These are phyloP conservation scores for Gyrodon lividus DNA, from an alignment of 768 basidiomycete genomes.

Conservation along the genomic window DNA sequence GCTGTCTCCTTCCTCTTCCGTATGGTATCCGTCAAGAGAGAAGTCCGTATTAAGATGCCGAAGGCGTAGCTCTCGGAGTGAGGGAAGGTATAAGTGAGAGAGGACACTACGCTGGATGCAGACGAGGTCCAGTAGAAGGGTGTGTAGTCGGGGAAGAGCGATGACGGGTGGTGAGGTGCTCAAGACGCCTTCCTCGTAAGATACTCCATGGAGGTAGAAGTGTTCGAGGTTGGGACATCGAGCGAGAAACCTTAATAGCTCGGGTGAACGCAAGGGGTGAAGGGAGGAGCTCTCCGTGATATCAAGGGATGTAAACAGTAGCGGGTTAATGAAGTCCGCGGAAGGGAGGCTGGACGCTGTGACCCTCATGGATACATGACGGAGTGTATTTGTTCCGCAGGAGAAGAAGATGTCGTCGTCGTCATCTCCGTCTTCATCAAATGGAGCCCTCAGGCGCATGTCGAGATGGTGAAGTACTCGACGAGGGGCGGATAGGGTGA, in stretches of 20 bases:
- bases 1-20: constrained; percentile 60
- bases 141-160: constrained; percentile 56
- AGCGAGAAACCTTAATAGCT: constrained; percentile 58
- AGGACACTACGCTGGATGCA: constrained; percentile 66
- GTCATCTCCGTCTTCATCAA: constrained; percentile 16
- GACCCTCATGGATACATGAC: constrained; percentile 47
- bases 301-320: constrained; percentile 56
- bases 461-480: constrained; percentile 30
- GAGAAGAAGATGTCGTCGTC: constrained; percentile 30
- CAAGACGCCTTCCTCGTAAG: constrained; percentile 41
- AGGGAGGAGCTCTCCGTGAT: constrained; percentile 50
- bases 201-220: constrained; percentile 56
- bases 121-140: constrained; percentile 54
- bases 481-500: constrained; percentile 17
- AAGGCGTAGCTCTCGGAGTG: constrained; percentile 59
- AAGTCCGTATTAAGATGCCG: constrained; percentile 67
- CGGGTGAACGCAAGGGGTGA: constrained; percentile 42
- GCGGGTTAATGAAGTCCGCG: constrained; percentile 40
- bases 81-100: constrained; percentile 61
- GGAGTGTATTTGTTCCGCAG: constrained; percentile 36
- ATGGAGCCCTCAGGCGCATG: constrained; percentile 24
- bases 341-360: constrained; percentile 50
- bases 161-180: constrained; percentile 39
- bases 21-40: constrained; percentile 29
- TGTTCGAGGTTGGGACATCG: constrained; percentile 61